These are phyloP conservation scores for Debaryomyces robertsiae DNA, from an alignment of 1,139 yeast genomes.

Conservation along the genomic window DNA sequence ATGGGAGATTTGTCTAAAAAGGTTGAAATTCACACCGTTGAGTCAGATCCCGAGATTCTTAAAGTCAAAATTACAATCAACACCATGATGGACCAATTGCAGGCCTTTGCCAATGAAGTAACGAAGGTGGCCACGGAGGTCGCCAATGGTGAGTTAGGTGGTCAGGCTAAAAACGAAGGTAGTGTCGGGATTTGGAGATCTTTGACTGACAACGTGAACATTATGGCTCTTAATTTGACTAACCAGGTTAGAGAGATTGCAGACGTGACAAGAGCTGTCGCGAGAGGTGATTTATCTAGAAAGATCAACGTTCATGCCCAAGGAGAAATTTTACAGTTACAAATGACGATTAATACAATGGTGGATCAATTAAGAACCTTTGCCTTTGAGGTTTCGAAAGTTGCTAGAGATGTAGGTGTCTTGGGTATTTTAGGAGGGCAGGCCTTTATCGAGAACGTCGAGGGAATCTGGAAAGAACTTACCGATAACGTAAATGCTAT, in stretches of 20 bases:
- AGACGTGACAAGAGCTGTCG: slow-evolving; percentile 84
- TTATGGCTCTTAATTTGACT: slow-evolving; percentile 84
- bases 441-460: slow-evolving; percentile 80
- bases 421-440: slow-evolving; percentile 88
- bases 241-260: slow-evolving; percentile 86
- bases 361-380: slow-evolving; percentile 86
- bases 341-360: slow-evolving; percentile 81
- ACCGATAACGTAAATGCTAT: slow-evolving; percentile 89
- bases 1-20: slow-evolving; percentile 83
- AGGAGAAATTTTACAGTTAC: slow-evolving; percentile 77
- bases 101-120: slow-evolving; percentile 79
- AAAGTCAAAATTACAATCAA: slow-evolving; percentile 81
- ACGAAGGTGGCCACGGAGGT: slow-evolving; percentile 87
- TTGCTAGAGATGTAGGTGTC: slow-evolving; percentile 88
- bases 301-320: slow-evolving; percentile 84
- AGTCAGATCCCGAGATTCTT: slow-evolving; percentile 72
- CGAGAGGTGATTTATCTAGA: slow-evolving; percentile 74
- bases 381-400: slow-evolving; percentile 86
- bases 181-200: slow-evolving; percentile 88
- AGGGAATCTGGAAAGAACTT: slow-evolving; percentile 87
- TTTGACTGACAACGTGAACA: slow-evolving; percentile 79
- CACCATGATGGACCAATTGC: slow-evolving; percentile 86
- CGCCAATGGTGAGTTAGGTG: slow-evolving; percentile 86
- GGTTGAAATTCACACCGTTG: slow-evolving; percentile 70
- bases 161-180: slow-evolving; percentile 82